A percentile compares a stretch with the other conserved stretches of the same genome.
Conservation (phyloP, 179 eudicot species). For the Corrigiola litoralis region DNA sequence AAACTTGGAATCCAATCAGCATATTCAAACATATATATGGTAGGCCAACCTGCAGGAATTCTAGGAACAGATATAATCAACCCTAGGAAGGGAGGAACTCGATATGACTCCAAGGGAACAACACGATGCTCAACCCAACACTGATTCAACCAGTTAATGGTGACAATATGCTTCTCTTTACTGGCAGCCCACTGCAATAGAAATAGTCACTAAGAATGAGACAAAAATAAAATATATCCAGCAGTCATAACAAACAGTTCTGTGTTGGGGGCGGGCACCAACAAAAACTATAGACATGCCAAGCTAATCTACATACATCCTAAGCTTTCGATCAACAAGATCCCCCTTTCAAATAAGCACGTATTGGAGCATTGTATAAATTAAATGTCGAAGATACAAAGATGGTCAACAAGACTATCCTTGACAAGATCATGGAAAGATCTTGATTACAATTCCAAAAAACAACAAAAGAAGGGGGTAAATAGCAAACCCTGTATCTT, state of each 20-base stretch:
- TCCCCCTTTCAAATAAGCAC: not conserved
- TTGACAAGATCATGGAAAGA: not conserved
- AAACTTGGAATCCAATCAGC: constrained; percentile 5
- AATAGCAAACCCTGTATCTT: constrained; percentile 67
- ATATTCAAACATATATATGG: constrained; percentile 1
- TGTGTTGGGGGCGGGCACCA: not conserved
- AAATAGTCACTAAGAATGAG: constrained; percentile 3
- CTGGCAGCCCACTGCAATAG: constrained; percentile 81
- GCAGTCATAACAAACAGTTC: not conserved
- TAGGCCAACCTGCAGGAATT: constrained; percentile 72
- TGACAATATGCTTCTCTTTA: constrained; percentile 77
- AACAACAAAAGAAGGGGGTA: not conserved
- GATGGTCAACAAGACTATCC: not conserved
- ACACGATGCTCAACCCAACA: constrained; percentile 98
- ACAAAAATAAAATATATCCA: not conserved
- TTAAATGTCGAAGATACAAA: not conserved
- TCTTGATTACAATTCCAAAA: not conserved
- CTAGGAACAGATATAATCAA: constrained; percentile 73
- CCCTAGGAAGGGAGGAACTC: constrained; percentile 82
- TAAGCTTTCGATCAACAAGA: not conserved
- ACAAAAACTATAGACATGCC: not conserved
- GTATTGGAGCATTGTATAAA: not conserved
- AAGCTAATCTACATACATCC: not conserved
- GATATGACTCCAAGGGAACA: constrained; percentile 83
- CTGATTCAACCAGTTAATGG: constrained; percentile 79